phyloP scores from a whole-genome alignment of 306 rosid species.

The Prosopis cineraria region DNA sequence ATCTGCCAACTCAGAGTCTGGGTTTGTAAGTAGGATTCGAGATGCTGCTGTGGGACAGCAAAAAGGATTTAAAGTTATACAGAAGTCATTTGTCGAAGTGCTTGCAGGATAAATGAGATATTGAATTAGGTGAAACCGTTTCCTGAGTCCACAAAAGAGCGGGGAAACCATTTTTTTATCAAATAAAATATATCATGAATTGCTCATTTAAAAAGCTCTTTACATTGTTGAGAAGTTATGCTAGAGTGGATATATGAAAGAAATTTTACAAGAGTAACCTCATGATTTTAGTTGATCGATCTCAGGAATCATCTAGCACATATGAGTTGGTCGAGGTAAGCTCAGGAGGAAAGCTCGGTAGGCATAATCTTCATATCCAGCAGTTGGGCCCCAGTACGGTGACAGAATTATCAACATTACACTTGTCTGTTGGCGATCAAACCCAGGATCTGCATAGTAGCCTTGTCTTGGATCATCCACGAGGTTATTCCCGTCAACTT shows the following conservation, averaged over 20 bases:
- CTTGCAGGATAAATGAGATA: conserved; percentile 2
- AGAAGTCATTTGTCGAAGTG: background rate
- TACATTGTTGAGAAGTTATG: conserved; percentile 9
- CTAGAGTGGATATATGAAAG: conserved; percentile 11
- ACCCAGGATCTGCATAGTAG: conserved; percentile 93
- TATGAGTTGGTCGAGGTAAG: conserved; percentile 86
- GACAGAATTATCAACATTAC: conserved; percentile 80
- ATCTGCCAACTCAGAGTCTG: background rate
- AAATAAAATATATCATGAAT: background rate
- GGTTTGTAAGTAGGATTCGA: background rate
- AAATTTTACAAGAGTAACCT: conserved; percentile 22
- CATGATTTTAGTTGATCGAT: conserved; percentile 30
- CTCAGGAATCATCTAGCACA: conserved; percentile 73
- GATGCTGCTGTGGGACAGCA: conserved; percentile 10
- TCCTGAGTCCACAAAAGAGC: background rate
- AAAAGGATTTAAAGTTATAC: background rate
- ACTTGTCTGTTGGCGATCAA: conserved; percentile 73
- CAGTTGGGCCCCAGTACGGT: conserved; percentile 85
- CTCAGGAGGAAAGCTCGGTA: conserved; percentile 80
- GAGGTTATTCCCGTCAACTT: conserved; percentile 89
- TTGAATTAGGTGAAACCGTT: conserved; percentile 13
- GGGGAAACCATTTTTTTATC: background rate
- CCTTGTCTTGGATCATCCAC: conserved; percentile 83
- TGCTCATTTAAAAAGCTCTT: background rate
- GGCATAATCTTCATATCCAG: conserved; percentile 88